These are phyloP conservation scores for Trametes hirsuta DNA, from an alignment of 1,284 basidiomycete genomes.

Conservation along the genomic window DNA sequence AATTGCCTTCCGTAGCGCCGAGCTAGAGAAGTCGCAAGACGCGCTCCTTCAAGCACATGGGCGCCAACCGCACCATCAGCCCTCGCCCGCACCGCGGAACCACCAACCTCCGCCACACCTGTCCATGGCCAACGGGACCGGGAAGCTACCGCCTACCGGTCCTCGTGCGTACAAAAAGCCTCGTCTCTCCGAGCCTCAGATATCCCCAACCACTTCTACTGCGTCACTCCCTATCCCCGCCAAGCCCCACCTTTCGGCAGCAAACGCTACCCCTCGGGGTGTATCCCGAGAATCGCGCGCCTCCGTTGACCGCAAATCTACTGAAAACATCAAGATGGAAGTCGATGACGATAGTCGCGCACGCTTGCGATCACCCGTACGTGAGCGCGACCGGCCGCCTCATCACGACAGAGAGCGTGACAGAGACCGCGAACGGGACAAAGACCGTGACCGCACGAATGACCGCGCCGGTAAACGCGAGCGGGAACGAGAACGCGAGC, in stretches of 20 bases:
- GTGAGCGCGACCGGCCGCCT: constrained; percentile 30
- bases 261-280: constrained; percentile 31
- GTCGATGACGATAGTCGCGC: constrained; percentile 54
- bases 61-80: constrained; percentile 38
- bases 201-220: constrained; percentile 40
- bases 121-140: constrained; percentile 34
- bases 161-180: constrained; percentile 79
- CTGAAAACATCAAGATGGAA: constrained; percentile 52
- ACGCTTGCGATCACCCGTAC: constrained; percentile 36
- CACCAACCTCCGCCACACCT: constrained; percentile 33
- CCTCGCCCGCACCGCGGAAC: constrained; percentile 41
- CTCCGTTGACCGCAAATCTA: constrained; percentile 37
- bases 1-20: constrained; percentile 40
- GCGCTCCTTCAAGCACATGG: constrained; percentile 49
- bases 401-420: constrained; percentile 38
- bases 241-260: constrained; percentile 31
- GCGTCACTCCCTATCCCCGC: constrained; percentile 28
- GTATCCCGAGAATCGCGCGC: constrained; percentile 42
- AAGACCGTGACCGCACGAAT: constrained; percentile 32
- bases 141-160: constrained; percentile 71
- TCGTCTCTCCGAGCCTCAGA: constrained; percentile 60
- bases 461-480: constrained; percentile 37
- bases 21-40: constrained; percentile 75
- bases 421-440: constrained; percentile 37
- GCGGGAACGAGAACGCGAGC: constrained; percentile 33